Percentiles rank a stretch among this genome's conserved stretches.
phyloP scores from a whole-genome alignment of 2,329 filamentous ascomycete species.

The Paecilomyces variotii region DNA sequence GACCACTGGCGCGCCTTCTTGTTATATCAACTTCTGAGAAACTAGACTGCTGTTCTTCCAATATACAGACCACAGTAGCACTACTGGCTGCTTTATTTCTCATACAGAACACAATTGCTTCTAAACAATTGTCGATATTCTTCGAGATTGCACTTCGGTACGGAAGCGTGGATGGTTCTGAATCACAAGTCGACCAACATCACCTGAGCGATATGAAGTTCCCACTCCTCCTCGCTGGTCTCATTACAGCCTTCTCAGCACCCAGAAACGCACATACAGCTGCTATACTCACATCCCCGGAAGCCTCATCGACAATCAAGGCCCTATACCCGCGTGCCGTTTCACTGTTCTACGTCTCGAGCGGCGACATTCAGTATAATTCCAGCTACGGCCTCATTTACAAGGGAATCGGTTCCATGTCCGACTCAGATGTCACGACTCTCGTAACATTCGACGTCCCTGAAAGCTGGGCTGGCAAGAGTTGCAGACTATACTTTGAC shows the following conservation, averaged over 20 bases:
- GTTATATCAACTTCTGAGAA: too few species aligned
- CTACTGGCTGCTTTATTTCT: background rate
- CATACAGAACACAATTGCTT: background rate
- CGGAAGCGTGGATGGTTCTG: background rate
- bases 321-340: background rate
- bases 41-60: too few species aligned
- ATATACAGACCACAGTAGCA: background rate
- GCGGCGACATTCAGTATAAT: background rate
- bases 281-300: background rate
- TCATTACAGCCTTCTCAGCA: background rate
- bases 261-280: background rate
- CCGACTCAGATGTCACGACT: background rate
- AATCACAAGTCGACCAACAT: background rate
- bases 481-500: background rate
- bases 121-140: background rate
- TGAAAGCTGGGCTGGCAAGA: background rate
- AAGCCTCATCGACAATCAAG: background rate
- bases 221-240: background rate
- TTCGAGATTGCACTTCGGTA: background rate
- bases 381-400: background rate
- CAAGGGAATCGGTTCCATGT: background rate
- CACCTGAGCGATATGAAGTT: background rate
- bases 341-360: background rate
- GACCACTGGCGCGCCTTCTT: too few species aligned
- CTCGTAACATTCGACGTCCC: conserved; percentile 1